These are phyloP conservation scores for Podaxis sp. DNA, from an alignment of 768 basidiomycete species.

Conservation along the genomic window DNA sequence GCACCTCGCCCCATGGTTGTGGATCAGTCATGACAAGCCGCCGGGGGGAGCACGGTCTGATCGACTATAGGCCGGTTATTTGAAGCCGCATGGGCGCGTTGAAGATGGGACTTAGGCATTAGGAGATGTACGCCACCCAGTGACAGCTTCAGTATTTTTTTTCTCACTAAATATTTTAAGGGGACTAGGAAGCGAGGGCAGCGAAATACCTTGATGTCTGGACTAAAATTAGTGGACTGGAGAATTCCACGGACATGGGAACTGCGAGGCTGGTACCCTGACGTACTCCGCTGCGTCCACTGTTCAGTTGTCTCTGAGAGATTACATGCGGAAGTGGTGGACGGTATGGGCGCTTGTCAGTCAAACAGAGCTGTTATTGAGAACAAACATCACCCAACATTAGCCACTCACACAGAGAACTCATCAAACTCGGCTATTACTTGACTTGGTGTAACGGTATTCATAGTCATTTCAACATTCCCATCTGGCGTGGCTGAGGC, in stretches of 20 bases:
- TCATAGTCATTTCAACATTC: neutral
- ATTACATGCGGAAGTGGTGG: neutral
- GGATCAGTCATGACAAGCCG: too few relatives aligned
- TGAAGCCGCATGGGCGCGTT: neutral
- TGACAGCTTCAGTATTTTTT: neutral
- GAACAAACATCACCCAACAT: neutral
- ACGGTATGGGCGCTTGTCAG: neutral
- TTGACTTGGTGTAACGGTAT: neutral
- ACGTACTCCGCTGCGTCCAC: neutral
- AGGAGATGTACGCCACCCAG: neutral
- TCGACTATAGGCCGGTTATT: too few relatives aligned
- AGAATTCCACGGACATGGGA: constrained; percentile 1
- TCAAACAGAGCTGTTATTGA: neutral
- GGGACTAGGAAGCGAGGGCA: neutral
- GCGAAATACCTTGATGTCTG: neutral
- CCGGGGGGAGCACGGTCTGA: too few relatives aligned
- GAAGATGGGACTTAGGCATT: neutral
- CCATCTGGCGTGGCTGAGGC: neutral
- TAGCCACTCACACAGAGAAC: neutral
- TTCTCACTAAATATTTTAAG: neutral
- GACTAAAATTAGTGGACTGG: neutral
- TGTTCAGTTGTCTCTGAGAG: neutral
- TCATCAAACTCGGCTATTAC: neutral
- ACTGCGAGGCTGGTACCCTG: neutral
- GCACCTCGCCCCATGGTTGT: too few relatives aligned